These are phyloP conservation scores for Byssothecium circinans DNA, from an alignment of 2,329 filamentous ascomycete genomes.

Conservation along the genomic window DNA sequence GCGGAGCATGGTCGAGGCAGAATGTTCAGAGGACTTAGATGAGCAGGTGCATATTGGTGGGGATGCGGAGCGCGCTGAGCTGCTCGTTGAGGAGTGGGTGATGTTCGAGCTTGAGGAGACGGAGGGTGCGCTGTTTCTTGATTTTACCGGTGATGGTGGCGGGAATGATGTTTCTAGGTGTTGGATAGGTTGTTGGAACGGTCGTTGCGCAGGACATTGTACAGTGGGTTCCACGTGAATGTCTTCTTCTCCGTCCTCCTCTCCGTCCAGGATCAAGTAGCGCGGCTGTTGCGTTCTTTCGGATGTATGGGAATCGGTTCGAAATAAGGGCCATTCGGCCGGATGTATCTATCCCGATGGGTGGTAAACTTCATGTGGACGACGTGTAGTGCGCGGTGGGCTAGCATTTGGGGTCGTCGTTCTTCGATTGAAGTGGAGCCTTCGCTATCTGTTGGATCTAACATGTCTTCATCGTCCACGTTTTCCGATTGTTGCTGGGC, in stretches of 20 bases:
- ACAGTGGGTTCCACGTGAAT: too few relatives aligned
- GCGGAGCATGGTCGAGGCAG: conserved; percentile 24
- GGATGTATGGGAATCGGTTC: neutral
- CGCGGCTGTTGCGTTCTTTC: neutral
- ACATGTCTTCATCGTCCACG: neutral
- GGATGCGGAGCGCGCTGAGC: conserved; percentile 11
- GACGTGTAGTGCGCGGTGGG: too few relatives aligned
- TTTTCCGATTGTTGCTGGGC: conserved; percentile 6
- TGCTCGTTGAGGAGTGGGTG: conserved; percentile 10
- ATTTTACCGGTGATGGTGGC: too few relatives aligned
- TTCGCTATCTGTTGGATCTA: too few relatives aligned
- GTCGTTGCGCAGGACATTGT: neutral
- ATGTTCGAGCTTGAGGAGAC: neutral
- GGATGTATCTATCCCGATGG: neutral
- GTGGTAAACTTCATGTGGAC: neutral
- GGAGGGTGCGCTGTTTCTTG: neutral
- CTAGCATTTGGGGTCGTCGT: neutral
- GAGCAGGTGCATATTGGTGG: conserved; percentile 2
- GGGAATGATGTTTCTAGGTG: too few relatives aligned
- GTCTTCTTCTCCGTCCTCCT: neutral
- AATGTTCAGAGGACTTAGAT: conserved; percentile 6
- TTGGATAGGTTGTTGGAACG: neutral
- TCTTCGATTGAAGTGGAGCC: neutral
- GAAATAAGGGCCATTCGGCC: neutral
- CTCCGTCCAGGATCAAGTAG: conserved; percentile 1